phyloP scores from a whole-genome alignment of 805 yeast species.

The Starmerella scarabaei region DNA sequence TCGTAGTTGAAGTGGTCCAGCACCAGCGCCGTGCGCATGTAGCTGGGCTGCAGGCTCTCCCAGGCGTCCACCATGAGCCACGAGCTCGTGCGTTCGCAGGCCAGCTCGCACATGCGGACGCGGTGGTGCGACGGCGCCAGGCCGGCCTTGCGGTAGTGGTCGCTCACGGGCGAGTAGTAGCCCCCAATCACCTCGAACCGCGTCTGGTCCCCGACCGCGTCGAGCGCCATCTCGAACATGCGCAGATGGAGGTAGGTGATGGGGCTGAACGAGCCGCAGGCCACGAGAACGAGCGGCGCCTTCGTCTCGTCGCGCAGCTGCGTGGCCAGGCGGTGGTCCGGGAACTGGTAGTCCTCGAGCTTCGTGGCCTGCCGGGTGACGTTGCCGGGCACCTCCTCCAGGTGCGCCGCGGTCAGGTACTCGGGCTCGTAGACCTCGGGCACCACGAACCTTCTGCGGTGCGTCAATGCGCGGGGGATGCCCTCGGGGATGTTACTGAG shows the following conservation, averaged over 20 bases:
- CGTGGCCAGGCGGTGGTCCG: slow-evolving; percentile 70
- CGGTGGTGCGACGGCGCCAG: slow-evolving; percentile 79
- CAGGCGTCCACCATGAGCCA: slow-evolving; percentile 99
- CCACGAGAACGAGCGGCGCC: slow-evolving; percentile 84
- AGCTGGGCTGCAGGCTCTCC: slow-evolving; percentile 86
- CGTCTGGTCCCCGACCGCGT: slow-evolving; percentile 80
- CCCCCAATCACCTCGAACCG: slow-evolving; percentile 94
- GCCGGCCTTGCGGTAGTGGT: slow-evolving; percentile 86
- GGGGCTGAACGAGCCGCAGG: slow-evolving; percentile 96
- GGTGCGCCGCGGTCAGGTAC: slow-evolving; percentile 51
- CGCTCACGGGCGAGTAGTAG: slow-evolving; percentile 81
- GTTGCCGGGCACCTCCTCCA: slow-evolving; percentile 96
- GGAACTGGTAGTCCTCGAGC: slow-evolving; percentile 62
- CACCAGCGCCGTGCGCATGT: slow-evolving; percentile 89
- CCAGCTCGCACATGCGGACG: slow-evolving; percentile 95
- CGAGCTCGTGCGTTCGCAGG: slow-evolving; percentile 89
- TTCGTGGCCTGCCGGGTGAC: slow-evolving; percentile 72
- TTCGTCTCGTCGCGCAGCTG: slow-evolving; percentile 60
- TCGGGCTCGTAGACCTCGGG: slow-evolving; percentile 24
- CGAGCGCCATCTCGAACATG: slow-evolving; percentile 98
- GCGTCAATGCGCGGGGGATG: slow-evolving; percentile 24
- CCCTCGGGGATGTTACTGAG: slow-evolving; percentile 20
- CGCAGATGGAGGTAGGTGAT: slow-evolving; percentile 87
- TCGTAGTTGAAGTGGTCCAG: slow-evolving; percentile 95
- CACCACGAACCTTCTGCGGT: slow-evolving; percentile 18